Evolutionary conservation across 2,329 filamentous ascomycete genomes (phyloP).

Genomic region (Microdochium bolleyi): DNA sequence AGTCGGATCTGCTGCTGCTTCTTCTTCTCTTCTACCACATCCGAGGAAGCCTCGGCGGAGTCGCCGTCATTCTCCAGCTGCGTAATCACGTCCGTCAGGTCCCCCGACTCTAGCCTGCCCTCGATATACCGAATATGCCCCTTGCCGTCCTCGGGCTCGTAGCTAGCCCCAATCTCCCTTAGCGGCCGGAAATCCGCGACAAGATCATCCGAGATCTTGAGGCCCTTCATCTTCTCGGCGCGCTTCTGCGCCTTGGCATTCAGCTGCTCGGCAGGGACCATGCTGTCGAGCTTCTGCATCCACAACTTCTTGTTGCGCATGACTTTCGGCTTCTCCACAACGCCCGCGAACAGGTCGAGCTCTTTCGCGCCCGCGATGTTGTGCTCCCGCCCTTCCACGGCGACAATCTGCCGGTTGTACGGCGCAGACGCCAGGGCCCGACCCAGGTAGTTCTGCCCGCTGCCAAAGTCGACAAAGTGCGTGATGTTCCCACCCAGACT

Average conservation of each 20-base stretch:
- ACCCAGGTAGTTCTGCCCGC: conserved; percentile 93
- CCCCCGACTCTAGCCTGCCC: conserved; percentile 64
- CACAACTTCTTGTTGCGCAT: conserved; percentile 80
- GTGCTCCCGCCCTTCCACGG: conserved; percentile 78
- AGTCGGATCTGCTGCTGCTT: conserved; percentile 39
- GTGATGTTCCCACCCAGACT: conserved; percentile 56
- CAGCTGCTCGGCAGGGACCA: conserved; percentile 30
- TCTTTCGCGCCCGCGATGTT: conserved; percentile 81
- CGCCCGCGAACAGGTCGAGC: conserved; percentile 74
- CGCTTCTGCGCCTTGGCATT: conserved; percentile 29
- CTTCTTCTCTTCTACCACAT: conserved; percentile 21
- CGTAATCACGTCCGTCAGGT: conserved; percentile 59
- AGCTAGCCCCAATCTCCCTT: conserved; percentile 40
- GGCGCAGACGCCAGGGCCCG: conserved; percentile 77
- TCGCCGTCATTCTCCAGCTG: conserved; percentile 36
- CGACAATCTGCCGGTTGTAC: conserved; percentile 81
- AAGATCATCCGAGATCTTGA: conserved; percentile 19
- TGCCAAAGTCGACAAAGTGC: conserved; percentile 92
- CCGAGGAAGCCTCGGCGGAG: conserved; percentile 2
- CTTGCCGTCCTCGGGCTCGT: conserved; percentile 51
- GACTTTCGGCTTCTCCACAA: conserved; percentile 65
- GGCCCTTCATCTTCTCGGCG: conserved; percentile 16
- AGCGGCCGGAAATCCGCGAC: conserved; percentile 41
- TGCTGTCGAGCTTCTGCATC: conserved; percentile 39
- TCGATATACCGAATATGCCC: conserved; percentile 73